These are phyloP conservation scores for Alternaria novae-zelandiae DNA, from an alignment of 2,329 filamentous ascomycete species.

Conservation along the genomic window DNA sequence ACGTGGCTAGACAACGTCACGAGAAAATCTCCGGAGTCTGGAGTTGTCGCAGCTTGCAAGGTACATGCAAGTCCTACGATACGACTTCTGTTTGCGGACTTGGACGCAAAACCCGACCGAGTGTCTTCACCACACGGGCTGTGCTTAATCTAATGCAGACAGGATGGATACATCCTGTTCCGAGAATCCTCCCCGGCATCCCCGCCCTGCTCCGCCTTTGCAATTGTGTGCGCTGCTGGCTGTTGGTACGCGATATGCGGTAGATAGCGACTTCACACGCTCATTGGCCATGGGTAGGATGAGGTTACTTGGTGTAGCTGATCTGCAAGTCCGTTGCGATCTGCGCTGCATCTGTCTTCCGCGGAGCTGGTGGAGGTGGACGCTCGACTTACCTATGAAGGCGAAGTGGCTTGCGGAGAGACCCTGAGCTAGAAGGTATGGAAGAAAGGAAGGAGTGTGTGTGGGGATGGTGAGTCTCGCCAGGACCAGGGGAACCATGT, in stretches of 20 bases:
- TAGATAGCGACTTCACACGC: neutral
- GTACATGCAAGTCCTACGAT: neutral
- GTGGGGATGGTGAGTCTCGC: neutral
- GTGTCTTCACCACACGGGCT: conserved; percentile 2
- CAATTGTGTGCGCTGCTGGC: neutral
- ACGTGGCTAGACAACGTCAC: neutral
- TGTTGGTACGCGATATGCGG: neutral
- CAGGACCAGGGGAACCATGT: neutral
- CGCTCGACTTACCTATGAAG: conserved; percentile 15
- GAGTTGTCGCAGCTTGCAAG: neutral
- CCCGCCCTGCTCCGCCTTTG: conserved; percentile 1
- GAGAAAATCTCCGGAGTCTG: neutral
- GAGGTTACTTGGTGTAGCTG: conserved; percentile 4
- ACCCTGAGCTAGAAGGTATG: conserved; percentile 18
- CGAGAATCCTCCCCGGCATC: conserved; percentile 6
- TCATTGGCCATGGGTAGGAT: conserved; percentile 3
- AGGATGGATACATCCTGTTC: conserved; percentile 10
- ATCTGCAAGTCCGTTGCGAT: conserved; percentile 20
- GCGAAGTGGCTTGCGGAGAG: conserved; percentile 13
- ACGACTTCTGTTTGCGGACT: neutral
- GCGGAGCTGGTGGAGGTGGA: conserved; percentile 12
- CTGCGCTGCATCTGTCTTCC: conserved; percentile 16
- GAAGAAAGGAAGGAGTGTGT: conserved; percentile 4
- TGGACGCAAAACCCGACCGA: neutral
- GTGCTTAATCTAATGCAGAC: neutral